These are phyloP conservation scores for Orobanche coerulescens DNA, from an alignment of 257 asterid species.

Conservation along the genomic window DNA sequence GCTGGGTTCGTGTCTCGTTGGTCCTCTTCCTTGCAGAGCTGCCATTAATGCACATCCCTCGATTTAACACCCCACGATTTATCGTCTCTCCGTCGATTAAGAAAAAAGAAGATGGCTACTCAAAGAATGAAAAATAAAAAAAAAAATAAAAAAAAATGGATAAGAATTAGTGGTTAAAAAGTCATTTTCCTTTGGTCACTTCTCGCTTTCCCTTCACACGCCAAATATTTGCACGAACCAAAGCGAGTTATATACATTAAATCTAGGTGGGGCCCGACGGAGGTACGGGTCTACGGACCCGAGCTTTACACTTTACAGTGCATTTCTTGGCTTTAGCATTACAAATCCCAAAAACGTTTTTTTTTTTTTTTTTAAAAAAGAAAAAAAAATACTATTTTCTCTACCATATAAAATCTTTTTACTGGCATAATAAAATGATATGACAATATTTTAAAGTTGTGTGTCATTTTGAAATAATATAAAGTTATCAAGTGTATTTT, in stretches of 20 bases:
- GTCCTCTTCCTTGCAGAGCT: too few species aligned
- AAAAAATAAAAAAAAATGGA: neutral
- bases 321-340: conserved; percentile 16
- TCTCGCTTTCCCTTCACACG: neutral
- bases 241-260: conserved; percentile 10
- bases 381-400: conserved; percentile 13
- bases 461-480: too few species aligned
- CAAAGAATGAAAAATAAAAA: too few species aligned
- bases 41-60: too few species aligned
- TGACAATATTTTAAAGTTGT: too few species aligned
- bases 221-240: conserved; percentile 8
- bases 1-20: too few species aligned
- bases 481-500: too few species aligned
- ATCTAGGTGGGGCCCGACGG: neutral
- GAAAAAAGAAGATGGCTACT: too few species aligned
- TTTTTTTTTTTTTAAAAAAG: too few species aligned
- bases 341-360: neutral
- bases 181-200: neutral
- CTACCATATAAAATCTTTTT: neutral
- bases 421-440: too few species aligned
- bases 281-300: conserved; percentile 20
- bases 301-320: conserved; percentile 24
- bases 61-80: too few species aligned
- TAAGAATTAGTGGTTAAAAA: neutral
- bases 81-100: too few species aligned